Evolutionary conservation across 2,329 filamentous ascomycete species (phyloP).

Genomic region (Ceratocystis albifundus): DNA sequence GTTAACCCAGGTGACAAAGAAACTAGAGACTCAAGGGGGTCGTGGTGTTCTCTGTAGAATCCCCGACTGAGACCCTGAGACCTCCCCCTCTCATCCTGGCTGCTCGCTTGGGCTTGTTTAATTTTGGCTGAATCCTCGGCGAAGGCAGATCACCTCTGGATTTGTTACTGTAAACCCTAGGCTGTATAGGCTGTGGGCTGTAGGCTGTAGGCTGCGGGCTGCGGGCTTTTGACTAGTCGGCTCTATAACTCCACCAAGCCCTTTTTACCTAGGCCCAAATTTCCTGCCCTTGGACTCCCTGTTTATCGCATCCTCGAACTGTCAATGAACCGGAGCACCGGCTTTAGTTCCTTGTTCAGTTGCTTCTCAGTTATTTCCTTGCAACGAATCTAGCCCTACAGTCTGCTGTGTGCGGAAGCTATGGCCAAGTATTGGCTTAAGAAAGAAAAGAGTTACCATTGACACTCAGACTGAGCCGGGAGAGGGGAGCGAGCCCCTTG

Average conservation of each 20-base stretch:
- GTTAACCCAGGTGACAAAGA: neutral
- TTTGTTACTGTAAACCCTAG: too few relatives aligned
- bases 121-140: constrained; percentile 3
- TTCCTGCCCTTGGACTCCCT: neutral
- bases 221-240: too few relatives aligned
- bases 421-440: neutral
- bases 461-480: neutral
- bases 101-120: constrained; percentile 6
- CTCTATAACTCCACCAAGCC: neutral
- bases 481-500: too few relatives aligned
- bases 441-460: neutral
- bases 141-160: neutral
- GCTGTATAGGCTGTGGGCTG: too few relatives aligned
- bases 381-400: neutral
- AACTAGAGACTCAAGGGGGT: neutral
- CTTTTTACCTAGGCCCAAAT: neutral
- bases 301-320: neutral
- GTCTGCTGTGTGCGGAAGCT: neutral
- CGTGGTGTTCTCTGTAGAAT: neutral
- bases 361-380: neutral
- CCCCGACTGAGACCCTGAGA: neutral
- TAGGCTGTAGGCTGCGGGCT: too few relatives aligned
- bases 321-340: neutral
- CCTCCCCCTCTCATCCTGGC: neutral
- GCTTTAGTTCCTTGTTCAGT: neutral